These are phyloP conservation scores for Colletotrichum sp. DNA, from an alignment of 2,329 filamentous ascomycete species.

Conservation along the genomic window DNA sequence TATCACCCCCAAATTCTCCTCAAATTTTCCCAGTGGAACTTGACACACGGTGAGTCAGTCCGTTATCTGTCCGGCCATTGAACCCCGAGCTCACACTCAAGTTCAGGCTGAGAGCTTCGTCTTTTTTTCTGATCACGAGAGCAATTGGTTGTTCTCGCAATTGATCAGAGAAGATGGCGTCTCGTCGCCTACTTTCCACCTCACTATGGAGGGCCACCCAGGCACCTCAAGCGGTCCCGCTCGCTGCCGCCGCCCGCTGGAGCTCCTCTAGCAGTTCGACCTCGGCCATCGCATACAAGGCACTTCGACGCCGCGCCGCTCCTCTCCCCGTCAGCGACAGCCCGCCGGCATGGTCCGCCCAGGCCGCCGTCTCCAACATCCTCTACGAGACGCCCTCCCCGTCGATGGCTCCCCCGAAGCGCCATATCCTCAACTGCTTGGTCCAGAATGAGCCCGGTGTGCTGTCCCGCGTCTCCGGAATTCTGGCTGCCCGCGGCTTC, in stretches of 20 bases:
- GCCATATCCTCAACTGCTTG: conserved; percentile 96
- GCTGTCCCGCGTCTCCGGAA: conserved; percentile 93
- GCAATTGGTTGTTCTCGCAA: conserved; percentile 19
- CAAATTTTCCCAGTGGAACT: conserved; percentile 22
- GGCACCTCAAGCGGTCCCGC: conserved; percentile 25
- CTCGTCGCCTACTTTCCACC: conserved; percentile 46
- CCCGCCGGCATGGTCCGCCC: conserved; percentile 83
- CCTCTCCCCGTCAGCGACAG: conserved; percentile 81
- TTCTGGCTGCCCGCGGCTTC: conserved; percentile 94
- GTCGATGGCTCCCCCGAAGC: conserved; percentile 83
- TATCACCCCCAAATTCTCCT: conserved; percentile 17
- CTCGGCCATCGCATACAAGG: conserved; percentile 96
- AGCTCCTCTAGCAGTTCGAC: conserved; percentile 73
- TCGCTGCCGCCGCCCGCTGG: conserved; percentile 21
- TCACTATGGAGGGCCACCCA: conserved; percentile 40
- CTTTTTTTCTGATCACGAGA: conserved; percentile 19
- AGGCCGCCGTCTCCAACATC: conserved; percentile 95
- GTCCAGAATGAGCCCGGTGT: conserved; percentile 99
- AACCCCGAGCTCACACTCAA: conserved; percentile 1
- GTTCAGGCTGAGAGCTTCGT: conserved; percentile 7
- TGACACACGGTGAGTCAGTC: conserved; percentile 19
- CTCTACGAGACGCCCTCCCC: conserved; percentile 96
- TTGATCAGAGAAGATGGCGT: conserved; percentile 42
- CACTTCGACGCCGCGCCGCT: conserved; percentile 86
- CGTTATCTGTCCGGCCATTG: conserved; percentile 6